A percentile compares a stretch with the other conserved stretches of the same genome.
Conservation (phyloP, 2,329 filamentous ascomycete species). For the Thielaviopsis ethacetica region DNA sequence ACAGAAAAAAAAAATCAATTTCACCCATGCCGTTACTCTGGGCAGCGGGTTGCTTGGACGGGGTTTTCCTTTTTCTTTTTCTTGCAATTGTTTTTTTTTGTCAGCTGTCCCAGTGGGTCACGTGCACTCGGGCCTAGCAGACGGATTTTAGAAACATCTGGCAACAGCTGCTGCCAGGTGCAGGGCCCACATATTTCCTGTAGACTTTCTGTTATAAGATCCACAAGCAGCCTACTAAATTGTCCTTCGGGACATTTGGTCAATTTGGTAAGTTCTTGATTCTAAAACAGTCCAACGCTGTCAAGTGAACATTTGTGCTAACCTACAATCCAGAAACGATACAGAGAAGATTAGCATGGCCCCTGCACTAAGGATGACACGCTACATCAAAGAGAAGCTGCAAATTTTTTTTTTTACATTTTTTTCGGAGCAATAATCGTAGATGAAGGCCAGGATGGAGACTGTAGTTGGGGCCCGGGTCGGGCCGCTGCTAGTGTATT, state of each 20-base stretch:
- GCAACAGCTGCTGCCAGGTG: not conserved
- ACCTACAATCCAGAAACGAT: conserved; percentile 11
- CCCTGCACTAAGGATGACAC: conserved; percentile 90
- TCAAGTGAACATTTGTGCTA: not conserved
- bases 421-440: not conserved
- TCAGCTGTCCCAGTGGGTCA: not conserved
- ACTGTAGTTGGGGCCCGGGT: too few species aligned
- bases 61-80: not conserved
- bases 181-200: not conserved
- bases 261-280: conserved; percentile 12
- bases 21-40: not conserved
- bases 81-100: too few species aligned
- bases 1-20: not conserved
- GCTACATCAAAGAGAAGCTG: conserved; percentile 67
- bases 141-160: not conserved
- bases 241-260: conserved; percentile 14
- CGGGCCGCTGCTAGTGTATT: too few species aligned
- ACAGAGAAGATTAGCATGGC: conserved; percentile 74
- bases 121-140: too few species aligned
- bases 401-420: conserved; percentile 12
- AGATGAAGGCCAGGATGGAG: too few species aligned
- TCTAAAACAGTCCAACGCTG: not conserved
- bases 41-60: too few species aligned
- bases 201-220: conserved; percentile 4
- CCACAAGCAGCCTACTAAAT: not conserved